These are phyloP conservation scores for Fraxinus quadrangulata DNA, from an alignment of 257 asterid species.

Conservation along the genomic window DNA sequence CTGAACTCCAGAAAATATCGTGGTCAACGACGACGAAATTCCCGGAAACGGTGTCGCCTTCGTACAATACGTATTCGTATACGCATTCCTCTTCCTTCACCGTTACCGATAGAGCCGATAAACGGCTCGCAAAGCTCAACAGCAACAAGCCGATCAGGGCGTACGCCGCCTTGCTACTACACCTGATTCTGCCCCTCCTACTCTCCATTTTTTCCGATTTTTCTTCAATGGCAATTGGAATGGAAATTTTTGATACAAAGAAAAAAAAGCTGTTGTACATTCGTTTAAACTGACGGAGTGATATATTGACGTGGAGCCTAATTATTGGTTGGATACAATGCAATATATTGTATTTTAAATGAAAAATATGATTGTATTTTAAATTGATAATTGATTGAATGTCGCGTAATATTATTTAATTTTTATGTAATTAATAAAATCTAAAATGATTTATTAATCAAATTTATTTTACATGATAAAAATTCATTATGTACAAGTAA, in stretches of 20 bases:
- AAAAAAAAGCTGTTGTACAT: not conserved
- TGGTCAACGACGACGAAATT: constrained; percentile 78
- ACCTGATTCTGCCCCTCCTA: constrained; percentile 31
- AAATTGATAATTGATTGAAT: no score
- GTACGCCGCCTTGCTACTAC: constrained; percentile 22
- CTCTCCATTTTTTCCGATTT: constrained; percentile 24
- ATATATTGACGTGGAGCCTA: constrained; percentile 30
- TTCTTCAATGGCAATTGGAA: no score
- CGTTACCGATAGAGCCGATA: constrained; percentile 57
- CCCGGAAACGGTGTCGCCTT: constrained; percentile 76
- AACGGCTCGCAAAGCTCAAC: constrained; percentile 37
- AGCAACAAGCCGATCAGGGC: constrained; percentile 38
- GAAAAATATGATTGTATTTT: constrained; percentile 23
- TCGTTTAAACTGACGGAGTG: not conserved
- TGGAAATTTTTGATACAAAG: not conserved
- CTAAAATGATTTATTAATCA: no score
- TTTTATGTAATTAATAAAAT: no score
- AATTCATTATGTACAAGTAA: no score
- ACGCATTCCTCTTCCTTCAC: constrained; percentile 76
- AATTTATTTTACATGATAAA: no score
- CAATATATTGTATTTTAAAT: constrained; percentile 16
- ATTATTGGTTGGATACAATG: constrained; percentile 23
- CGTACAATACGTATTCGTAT: constrained; percentile 69
- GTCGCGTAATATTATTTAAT: no score
- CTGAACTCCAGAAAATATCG: constrained; percentile 73